phyloP scores from a whole-genome alignment of 2,329 filamentous ascomycete species.

The Exophiala calicioides region DNA sequence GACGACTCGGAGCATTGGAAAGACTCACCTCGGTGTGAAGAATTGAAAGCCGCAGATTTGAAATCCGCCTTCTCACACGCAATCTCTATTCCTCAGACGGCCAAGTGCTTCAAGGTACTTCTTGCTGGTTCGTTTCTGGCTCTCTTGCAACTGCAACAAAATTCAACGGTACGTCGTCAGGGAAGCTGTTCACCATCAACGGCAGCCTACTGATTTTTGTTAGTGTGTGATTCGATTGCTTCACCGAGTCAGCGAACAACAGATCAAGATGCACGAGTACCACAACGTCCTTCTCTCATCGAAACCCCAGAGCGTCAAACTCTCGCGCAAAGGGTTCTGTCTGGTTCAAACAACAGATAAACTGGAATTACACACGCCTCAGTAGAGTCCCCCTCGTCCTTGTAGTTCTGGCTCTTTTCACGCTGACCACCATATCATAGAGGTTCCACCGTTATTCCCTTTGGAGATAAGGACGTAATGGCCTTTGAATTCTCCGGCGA shows the following conservation, averaged over 20 bases:
- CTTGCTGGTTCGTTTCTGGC: background rate
- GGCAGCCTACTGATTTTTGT: too few relatives aligned
- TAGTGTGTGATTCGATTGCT: background rate
- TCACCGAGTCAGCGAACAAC: background rate
- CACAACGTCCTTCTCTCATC: background rate
- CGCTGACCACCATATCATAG: background rate
- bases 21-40: background rate
- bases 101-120: background rate
- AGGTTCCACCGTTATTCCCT: constrained; percentile 40
- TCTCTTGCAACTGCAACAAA: background rate
- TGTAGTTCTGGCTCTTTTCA: background rate
- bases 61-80: background rate
- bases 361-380: background rate
- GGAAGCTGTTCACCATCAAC: background rate
- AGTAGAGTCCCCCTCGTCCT: background rate
- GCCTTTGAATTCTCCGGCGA: constrained; percentile 1
- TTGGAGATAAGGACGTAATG: constrained; percentile 39
- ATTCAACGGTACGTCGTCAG: background rate
- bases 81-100: background rate
- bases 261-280: background rate
- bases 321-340: background rate
- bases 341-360: background rate
- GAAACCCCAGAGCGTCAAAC: background rate
- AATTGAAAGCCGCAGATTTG: background rate
- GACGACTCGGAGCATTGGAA: background rate